A percentile compares a stretch with the other conserved stretches of the same genome.
These are phyloP conservation scores for Pseudozyma thailandica DNA, from an alignment of 1,284 basidiomycete species.

Conservation along the genomic window DNA sequence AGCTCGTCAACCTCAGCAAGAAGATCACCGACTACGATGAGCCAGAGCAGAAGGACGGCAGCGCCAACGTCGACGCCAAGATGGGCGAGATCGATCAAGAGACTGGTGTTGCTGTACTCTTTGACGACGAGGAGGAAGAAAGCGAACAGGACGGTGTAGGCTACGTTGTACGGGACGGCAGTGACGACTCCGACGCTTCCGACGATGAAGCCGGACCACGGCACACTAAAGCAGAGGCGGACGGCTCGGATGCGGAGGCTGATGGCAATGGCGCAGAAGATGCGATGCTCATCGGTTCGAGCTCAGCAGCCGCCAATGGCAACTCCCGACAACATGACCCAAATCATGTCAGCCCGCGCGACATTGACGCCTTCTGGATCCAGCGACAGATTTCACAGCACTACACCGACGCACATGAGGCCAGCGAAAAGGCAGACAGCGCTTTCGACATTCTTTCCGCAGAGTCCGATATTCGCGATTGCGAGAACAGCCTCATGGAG, in stretches of 20 bases:
- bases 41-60: conserved; percentile 68
- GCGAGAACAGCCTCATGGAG: conserved; percentile 97
- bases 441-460: conserved; percentile 85
- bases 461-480: conserved; percentile 90
- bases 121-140: conserved; percentile 76
- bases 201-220: conserved; percentile 72
- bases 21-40: conserved; percentile 97
- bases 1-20: conserved; percentile 87
- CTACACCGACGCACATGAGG: conserved; percentile 93
- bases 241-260: conserved; percentile 72
- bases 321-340: conserved; percentile 69
- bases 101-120: conserved; percentile 68
- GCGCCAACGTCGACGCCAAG: conserved; percentile 75
- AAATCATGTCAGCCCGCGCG: conserved; percentile 79
- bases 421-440: conserved; percentile 86
- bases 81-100: conserved; percentile 82
- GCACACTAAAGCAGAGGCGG: conserved; percentile 67
- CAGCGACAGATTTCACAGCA: conserved; percentile 90
- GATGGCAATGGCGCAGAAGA: conserved; percentile 78
- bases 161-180: conserved; percentile 75
- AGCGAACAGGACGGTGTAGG: conserved; percentile 89
- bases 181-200: conserved; percentile 77
- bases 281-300: conserved; percentile 58
- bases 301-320: conserved; percentile 66
- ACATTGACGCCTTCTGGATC: conserved; percentile 97